Conservation (phyloP, 495 filamentous ascomycete genomes). For the Pyrenopolyporus hunteri region DNA sequence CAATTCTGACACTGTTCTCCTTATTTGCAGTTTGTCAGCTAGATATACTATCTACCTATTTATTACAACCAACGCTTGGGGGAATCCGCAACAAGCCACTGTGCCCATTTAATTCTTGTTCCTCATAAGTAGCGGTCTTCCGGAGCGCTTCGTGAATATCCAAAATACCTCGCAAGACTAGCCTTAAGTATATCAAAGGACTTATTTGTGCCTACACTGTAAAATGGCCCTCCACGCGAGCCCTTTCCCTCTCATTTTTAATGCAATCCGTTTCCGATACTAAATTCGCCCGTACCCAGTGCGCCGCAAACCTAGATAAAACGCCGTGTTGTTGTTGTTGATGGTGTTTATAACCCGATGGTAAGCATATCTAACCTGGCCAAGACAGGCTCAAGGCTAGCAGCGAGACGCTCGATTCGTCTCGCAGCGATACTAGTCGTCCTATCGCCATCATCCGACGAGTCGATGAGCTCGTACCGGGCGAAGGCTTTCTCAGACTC, state of each 20-base stretch:
- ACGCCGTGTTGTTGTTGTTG: not conserved
- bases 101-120: conserved; percentile 7
- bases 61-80: conserved; percentile 26
- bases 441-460: conserved; percentile 56
- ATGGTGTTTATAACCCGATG: conserved; percentile 40
- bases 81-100: not conserved
- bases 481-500: conserved; percentile 62
- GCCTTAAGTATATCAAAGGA: not conserved
- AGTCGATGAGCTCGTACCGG: conserved; percentile 62
- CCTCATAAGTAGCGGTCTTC: conserved; percentile 30
- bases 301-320: not conserved
- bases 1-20: not conserved
- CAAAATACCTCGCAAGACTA: conserved; percentile 4
- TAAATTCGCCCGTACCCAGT: not conserved
- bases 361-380: conserved; percentile 50
- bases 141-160: conserved; percentile 26
- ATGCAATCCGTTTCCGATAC: conserved; percentile 22
- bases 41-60: conserved; percentile 13
- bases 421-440: conserved; percentile 44
- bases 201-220: too few species aligned
- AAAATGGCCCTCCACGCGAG: not conserved
- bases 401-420: conserved; percentile 49
- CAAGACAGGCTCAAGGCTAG: conserved; percentile 46
- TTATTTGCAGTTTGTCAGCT: too few species aligned
- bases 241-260: conserved; percentile 17